Percentiles rank a stretch among this genome's conserved stretches.
phyloP scores from a whole-genome alignment of 2,329 filamentous ascomycete genomes.

The Aspergillus brasiliensis region DNA sequence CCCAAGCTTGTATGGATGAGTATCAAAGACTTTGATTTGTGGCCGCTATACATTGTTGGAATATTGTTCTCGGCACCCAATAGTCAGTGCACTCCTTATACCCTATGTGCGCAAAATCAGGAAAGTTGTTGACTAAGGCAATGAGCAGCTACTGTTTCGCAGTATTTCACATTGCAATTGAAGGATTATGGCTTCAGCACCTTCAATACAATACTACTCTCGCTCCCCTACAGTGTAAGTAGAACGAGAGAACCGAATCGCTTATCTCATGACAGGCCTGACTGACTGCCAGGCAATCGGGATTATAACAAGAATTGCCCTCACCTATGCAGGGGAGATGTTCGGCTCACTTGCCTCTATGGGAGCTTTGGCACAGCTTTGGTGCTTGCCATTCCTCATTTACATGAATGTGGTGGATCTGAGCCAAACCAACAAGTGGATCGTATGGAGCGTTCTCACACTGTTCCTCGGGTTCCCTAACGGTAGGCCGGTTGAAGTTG shows the following conservation, averaged over 20 bases:
- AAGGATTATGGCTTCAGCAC: constrained; percentile 57
- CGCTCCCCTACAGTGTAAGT: constrained; percentile 52
- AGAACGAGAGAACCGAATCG: constrained; percentile 18
- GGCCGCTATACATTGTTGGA: constrained; percentile 55
- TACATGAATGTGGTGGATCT: constrained; percentile 52
- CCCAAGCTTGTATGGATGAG: constrained; percentile 51
- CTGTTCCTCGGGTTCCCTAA: constrained; percentile 57
- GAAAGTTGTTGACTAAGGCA: not conserved
- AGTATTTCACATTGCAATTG: constrained; percentile 38
- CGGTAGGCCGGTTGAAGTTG: constrained; percentile 19
- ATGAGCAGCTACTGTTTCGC: constrained; percentile 19
- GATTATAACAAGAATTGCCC: constrained; percentile 17
- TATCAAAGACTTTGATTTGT: constrained; percentile 57
- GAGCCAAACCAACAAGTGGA: constrained; percentile 52
- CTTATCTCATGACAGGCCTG: constrained; percentile 20
- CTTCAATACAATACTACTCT: constrained; percentile 61
- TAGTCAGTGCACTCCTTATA: constrained; percentile 11
- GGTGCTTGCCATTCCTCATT: constrained; percentile 56
- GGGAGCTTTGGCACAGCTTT: constrained; percentile 55
- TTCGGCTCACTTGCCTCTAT: constrained; percentile 55
- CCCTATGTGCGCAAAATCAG: not conserved
- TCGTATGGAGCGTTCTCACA: constrained; percentile 53
- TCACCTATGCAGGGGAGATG: constrained; percentile 37
- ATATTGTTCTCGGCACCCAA: constrained; percentile 39
- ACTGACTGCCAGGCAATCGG: constrained; percentile 10